These are phyloP conservation scores for Gastrolobium bilobum DNA, from an alignment of 306 rosid species.

Conservation along the genomic window DNA sequence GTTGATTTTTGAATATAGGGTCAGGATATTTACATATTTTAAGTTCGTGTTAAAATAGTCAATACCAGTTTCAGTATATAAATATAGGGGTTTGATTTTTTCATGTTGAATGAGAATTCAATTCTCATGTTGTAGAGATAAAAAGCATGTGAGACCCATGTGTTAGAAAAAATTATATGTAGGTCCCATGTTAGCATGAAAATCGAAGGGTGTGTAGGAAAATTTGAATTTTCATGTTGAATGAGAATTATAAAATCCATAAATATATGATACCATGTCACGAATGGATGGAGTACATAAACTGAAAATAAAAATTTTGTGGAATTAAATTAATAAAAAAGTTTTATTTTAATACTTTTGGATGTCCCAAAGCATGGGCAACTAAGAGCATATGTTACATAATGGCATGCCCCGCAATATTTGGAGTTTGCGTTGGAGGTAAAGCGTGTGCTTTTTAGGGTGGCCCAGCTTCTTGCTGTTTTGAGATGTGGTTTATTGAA, in stretches of 20 bases:
- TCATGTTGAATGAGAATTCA: no score
- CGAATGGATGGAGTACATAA: neutral
- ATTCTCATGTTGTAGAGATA: no score
- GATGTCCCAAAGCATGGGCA: neutral
- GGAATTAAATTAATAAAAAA: neutral
- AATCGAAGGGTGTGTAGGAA: no score
- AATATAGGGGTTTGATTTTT: no score
- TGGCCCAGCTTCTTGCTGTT: neutral
- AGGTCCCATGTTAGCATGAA: no score
- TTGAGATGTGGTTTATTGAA: slow-evolving; percentile 14
- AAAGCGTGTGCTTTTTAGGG: neutral
- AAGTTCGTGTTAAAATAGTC: neutral
- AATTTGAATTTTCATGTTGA: no score
- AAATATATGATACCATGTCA: neutral
- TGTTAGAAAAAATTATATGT: no score
- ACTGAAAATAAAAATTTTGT: neutral
- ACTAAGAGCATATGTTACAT: neutral
- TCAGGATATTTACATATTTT: neutral
- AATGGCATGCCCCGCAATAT: slow-evolving; percentile 24
- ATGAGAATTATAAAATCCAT: no score
- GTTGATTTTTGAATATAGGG: neutral
- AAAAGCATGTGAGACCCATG: no score
- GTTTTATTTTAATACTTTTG: neutral
- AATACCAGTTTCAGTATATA: neutral
- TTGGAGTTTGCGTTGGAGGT: slow-evolving; percentile 24